Evolutionary conservation across 176 grass and related monocot genomes (phyloP), one percentile per base, ranked within the genome.

Genomic region (Oryza glumipatula): DNA sequence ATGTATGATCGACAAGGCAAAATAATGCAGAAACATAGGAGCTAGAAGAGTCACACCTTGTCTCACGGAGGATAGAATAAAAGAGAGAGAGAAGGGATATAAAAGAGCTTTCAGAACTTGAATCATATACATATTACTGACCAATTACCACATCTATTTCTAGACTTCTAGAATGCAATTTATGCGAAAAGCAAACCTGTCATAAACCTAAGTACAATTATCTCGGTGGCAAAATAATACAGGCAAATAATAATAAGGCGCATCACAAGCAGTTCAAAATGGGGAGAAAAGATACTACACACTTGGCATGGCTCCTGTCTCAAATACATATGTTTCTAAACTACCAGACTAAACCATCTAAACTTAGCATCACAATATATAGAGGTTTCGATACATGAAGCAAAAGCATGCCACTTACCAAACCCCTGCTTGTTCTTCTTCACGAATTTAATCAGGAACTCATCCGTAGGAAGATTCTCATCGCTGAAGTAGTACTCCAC

Each of bases 401-500:
- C 41, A 78, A 89, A 16, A 64, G 68, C 24, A 82, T 43, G 35
- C 44, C 67, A 87, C 84, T 82, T 86, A 99, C 97, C 91, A 91
- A 88, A 96, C 15, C 91, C 97, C 1, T 88, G 54, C 82, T 90
- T 94, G 58, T 93, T 84, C 76, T 92, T 99, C 72, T 92, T 99
- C 77, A 92, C 76, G 63, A 66, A 89, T 72, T 90, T 96, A 81
- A 96, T 85, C 74, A 94, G 14, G 77, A 87, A 97, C 39, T 92
- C 88, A 44, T 99, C 96, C 0, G 88, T 88, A 11, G 94, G 91
- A 65, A 99, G 86, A 82, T 99, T 99, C 74, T 94, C 97, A 77
- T 99, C 92, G 60, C 97, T 91, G 60, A 99, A 92, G 88, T 99
- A 99, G 86, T 94, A 99, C 35, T 99, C 97, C 23, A 99, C 94